phyloP scores from a whole-genome alignment of 192 early-diverging fungal genomes.

The Coemansia aciculifera region DNA sequence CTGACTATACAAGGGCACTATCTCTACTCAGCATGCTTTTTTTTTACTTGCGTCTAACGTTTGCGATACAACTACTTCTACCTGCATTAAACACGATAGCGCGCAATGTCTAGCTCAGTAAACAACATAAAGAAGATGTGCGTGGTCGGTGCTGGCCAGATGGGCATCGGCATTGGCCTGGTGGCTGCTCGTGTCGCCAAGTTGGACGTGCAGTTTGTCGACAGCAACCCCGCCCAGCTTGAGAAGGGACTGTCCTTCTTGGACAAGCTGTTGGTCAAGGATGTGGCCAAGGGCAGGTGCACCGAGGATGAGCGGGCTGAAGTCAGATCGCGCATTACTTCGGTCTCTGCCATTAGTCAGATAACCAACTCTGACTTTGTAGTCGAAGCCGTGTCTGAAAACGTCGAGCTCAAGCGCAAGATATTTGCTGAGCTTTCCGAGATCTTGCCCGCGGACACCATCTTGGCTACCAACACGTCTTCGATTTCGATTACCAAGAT shows the following conservation, averaged over 20 bases:
- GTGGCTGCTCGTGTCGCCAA: constrained; percentile 84
- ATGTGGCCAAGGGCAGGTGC: constrained; percentile 83
- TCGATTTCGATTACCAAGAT: constrained; percentile 97
- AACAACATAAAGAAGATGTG: constrained; percentile 60
- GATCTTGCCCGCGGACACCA: constrained; percentile 65
- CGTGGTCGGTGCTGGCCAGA: constrained; percentile 94
- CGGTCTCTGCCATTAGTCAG: constrained; percentile 60
- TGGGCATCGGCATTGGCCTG: constrained; percentile 90
- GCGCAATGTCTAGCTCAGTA: constrained; percentile 28
- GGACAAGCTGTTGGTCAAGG: constrained; percentile 87
- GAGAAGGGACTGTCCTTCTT: constrained; percentile 76
- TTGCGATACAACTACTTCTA: not conserved
- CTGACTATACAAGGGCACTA: not conserved
- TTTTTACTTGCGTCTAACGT: constrained; percentile 1
- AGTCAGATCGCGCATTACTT: constrained; percentile 63
- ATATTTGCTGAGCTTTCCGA: constrained; percentile 78
- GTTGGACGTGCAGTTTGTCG: constrained; percentile 76
- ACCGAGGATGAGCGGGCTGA: constrained; percentile 71
- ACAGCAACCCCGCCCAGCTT: constrained; percentile 74
- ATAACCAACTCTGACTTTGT: constrained; percentile 78
- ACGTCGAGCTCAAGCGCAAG: constrained; percentile 76
- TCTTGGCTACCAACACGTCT: constrained; percentile 96
- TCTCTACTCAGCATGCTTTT: not conserved
- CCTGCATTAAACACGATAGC: constrained; percentile 13
- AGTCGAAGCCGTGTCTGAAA: constrained; percentile 93